A percentile compares a stretch with the other conserved stretches of the same genome.
Conservation (phyloP, 2,329 filamentous ascomycete species). For the Colletotrichum tropicicola region DNA sequence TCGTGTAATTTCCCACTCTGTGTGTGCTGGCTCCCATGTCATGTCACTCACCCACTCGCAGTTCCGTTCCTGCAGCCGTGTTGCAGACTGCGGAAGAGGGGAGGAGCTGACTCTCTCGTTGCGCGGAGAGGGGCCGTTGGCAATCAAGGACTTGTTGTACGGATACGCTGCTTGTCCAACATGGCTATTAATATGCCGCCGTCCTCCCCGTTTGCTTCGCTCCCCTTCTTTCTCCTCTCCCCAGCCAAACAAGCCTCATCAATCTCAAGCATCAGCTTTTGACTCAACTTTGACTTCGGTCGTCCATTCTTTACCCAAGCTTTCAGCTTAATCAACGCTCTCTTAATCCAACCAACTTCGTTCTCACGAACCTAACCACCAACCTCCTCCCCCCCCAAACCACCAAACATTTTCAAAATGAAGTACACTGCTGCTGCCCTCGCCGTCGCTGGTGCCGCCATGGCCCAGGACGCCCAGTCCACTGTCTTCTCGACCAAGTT, state of each 20-base stretch:
- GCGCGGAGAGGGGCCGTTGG: too few relatives aligned
- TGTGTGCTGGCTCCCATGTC: slow-evolving; percentile 12
- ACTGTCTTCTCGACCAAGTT: slow-evolving; percentile 67
- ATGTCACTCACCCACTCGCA: slow-evolving; percentile 13
- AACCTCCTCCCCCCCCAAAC: slow-evolving; percentile 32
- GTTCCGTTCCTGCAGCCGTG: neutral
- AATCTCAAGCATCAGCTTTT: slow-evolving; percentile 46
- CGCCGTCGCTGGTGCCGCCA: slow-evolving; percentile 53
- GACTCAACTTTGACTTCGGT: slow-evolving; percentile 62
- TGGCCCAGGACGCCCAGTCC: slow-evolving; percentile 42
- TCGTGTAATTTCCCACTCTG: slow-evolving; percentile 30
- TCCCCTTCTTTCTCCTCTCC: slow-evolving; percentile 40
- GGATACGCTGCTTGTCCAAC: slow-evolving; percentile 28
- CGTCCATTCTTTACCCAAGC: slow-evolving; percentile 63
- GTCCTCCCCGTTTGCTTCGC: slow-evolving; percentile 40
- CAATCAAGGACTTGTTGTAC: too few relatives aligned
- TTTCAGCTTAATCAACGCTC: slow-evolving; percentile 40
- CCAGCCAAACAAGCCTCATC: slow-evolving; percentile 55
- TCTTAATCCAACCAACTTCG: slow-evolving; percentile 40
- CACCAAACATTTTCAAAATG: slow-evolving; percentile 60
- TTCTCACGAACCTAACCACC: slow-evolving; percentile 39
- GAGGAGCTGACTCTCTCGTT: too few relatives aligned
- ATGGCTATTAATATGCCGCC: slow-evolving; percentile 57
- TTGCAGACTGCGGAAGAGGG: too few relatives aligned
- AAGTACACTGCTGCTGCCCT: slow-evolving; percentile 66